Base-by-base conservation (phyloP, 495 filamentous ascomycete genomes). In the Penicillium atrosanguineum region DNA sequence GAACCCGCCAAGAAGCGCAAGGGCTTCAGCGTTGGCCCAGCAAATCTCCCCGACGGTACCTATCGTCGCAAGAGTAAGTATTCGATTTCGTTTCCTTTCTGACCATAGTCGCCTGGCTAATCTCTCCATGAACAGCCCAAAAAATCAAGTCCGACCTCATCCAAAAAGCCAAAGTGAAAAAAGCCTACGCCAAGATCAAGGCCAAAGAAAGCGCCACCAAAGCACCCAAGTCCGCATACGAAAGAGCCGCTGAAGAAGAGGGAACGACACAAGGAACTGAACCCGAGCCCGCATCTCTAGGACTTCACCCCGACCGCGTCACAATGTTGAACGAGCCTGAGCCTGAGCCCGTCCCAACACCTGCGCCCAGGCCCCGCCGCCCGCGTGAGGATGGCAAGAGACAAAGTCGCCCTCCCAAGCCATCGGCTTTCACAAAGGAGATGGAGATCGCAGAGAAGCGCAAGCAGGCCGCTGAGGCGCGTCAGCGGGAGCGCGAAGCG, bases 101-200 rank as follows among this genome's bases (percentile, higher is more conserved):
- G 9, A 14, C 9, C 14, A 4, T 12, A 12, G 14, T 12, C 31
- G 11, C 31, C 41, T 55, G 44, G 53, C 57, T 40, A 20, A 49
- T 4, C 46, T 63, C 61, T 53, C 63, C 48, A 31, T 21, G 46
- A 19, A 53, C 59, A 97, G 93, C 88, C 44, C 83, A 90, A 74
- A 96, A 95, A 71, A 94, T 97, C 62, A 97, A 97, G 69, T 78
- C 85, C 50, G 82, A 89, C 56, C 76, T 98, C 44, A 96, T 98
- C 67, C 82, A 89, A 66, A 95, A 92, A 70, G 92, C 93, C 60
- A 96, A 96, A 70, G 79, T 96, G 44, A 96, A 91, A 70, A 96
- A 95, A 70, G 79, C 88, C 40, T 97, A 96, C 68, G 88, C 85
- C 60, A 98, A 96, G 70, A 73, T 96, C 51, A 90, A 91, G 67